A percentile compares a stretch with the other conserved stretches of the same genome.
Evolutionary conservation across 768 basidiomycete species (phyloP).

Genomic region (Suillus tomentosus): DNA sequence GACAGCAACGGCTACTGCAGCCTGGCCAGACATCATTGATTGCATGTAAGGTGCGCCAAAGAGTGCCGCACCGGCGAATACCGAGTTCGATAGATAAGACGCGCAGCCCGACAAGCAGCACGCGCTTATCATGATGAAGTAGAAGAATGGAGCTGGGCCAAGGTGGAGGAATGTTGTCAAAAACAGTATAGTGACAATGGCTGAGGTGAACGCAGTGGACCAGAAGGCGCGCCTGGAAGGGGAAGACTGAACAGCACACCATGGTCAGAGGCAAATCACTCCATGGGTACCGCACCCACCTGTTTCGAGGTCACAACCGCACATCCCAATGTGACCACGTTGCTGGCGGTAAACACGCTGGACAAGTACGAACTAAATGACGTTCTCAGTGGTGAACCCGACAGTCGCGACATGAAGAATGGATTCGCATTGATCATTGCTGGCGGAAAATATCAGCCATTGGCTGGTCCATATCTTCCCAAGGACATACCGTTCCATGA

Average conservation of each 20-base stretch:
- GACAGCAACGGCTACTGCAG: constrained; percentile 80
- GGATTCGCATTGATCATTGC: constrained; percentile 86
- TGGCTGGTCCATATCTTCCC: background rate
- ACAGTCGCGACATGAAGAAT: constrained; percentile 74
- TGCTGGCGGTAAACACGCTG: constrained; percentile 60
- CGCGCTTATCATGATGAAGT: constrained; percentile 64
- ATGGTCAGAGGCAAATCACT: background rate
- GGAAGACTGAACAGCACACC: constrained; percentile 46
- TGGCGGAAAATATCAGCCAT: constrained; percentile 32
- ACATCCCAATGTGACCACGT: constrained; percentile 72
- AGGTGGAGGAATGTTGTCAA: constrained; percentile 64
- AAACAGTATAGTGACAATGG: constrained; percentile 59
- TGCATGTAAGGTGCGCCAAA: constrained; percentile 77
- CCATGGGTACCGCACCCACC: constrained; percentile 41
- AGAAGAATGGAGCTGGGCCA: constrained; percentile 58
- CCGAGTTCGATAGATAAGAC: constrained; percentile 75
- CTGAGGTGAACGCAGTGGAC: constrained; percentile 51
- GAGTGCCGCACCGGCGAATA: constrained; percentile 78
- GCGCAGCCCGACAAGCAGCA: constrained; percentile 60
- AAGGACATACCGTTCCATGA: constrained; percentile 82
- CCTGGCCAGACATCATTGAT: constrained; percentile 81
- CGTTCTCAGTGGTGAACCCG: constrained; percentile 53
- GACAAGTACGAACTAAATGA: constrained; percentile 71
- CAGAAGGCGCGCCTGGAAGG: constrained; percentile 58
- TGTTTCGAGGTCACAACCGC: constrained; percentile 70